These are phyloP conservation scores for Ganoderma leucocontextum DNA, from an alignment of 1,284 basidiomycete genomes.

Conservation along the genomic window DNA sequence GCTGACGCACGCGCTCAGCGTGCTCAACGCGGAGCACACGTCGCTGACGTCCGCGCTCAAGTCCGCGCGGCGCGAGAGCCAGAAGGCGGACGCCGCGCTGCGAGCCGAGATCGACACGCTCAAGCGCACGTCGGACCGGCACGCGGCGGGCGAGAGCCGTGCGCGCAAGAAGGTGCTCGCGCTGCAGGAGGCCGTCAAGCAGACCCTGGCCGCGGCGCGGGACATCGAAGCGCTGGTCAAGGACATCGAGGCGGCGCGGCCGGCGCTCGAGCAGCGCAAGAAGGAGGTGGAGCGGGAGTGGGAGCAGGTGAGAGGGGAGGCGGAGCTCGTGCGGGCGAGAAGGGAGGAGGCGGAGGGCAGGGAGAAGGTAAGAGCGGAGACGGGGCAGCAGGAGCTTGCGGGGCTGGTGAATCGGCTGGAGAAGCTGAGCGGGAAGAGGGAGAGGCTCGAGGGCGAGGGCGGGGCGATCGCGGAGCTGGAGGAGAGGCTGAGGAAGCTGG, in stretches of 20 bases:
- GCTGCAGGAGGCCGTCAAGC: slow-evolving; percentile 78
- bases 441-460: slow-evolving; percentile 58
- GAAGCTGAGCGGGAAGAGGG: slow-evolving; percentile 62
- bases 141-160: slow-evolving; percentile 67
- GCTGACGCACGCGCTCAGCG: slow-evolving; percentile 64
- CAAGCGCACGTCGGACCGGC: slow-evolving; percentile 76
- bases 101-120: slow-evolving; percentile 80
- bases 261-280: slow-evolving; percentile 52
- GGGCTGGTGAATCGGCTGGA: slow-evolving; percentile 54
- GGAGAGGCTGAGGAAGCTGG: slow-evolving; percentile 46
- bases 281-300: slow-evolving; percentile 58
- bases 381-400: slow-evolving; percentile 48
- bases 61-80: slow-evolving; percentile 71
- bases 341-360: slow-evolving; percentile 48
- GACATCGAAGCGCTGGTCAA: slow-evolving; percentile 61
- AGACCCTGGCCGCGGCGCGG: slow-evolving; percentile 64
- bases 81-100: slow-evolving; percentile 76
- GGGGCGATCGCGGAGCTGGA: slow-evolving; percentile 51
- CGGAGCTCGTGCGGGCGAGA: slow-evolving; percentile 40
- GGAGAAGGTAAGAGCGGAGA: slow-evolving; percentile 55
- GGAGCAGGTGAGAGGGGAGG: slow-evolving; percentile 47
- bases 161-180: slow-evolving; percentile 79
- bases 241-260: slow-evolving; percentile 61
- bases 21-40: slow-evolving; percentile 66
- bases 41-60: slow-evolving; percentile 70